Evolutionary conservation across 1,284 basidiomycete species (phyloP), one percentile per base, ranked within the genome.

Genomic region (Sanghuangporus baumii): DNA sequence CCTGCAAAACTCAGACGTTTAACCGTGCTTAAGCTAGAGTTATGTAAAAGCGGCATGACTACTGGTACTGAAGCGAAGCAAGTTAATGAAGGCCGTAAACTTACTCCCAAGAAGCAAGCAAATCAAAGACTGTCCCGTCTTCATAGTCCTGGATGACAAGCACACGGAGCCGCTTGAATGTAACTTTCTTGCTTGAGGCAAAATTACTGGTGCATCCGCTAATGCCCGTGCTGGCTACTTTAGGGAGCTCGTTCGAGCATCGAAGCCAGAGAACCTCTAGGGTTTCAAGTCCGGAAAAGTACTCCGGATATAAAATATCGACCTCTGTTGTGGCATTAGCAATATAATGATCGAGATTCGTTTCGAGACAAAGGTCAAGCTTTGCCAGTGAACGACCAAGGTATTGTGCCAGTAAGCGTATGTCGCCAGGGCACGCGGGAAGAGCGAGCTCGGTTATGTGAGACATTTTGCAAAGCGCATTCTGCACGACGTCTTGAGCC

Each of bases 211-310:
- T 26, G 40, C 9, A 23, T 34, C 7, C 31, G 14, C 31, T 18
- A 50, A 18, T n/a, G 23, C 12, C 11, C 9, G 2, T 14, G 12
- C 18, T 16, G 7, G 12, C n/a, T 8, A 36, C 18, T 43, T 3
- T 14, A 20, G 23, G 31, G 46, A 41, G n/a, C 11, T 41, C 40
- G n/a, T 41, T 11, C n/a, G 40, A 4, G 12, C 23, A 48, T 37
- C 57, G 40, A 26, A 59, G 43, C 57, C 57, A 59, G 18, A 59
- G 46, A 18, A 38, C 43, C 36, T 59, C 57, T 16, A 59, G 37
- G 34, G n/a, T 20, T 6, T 36, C 12, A 50, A 51, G 51, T 26
- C 57, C 57, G 6, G 16, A 20, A 16, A 47, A 59, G 31, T 59
- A 26, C 14, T 46, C 16, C 18, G 57, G 46, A 26, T 8, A 18